Conservation (phyloP, 2,329 filamentous ascomycete genomes). For the Neofusicoccum cordaticola region DNA sequence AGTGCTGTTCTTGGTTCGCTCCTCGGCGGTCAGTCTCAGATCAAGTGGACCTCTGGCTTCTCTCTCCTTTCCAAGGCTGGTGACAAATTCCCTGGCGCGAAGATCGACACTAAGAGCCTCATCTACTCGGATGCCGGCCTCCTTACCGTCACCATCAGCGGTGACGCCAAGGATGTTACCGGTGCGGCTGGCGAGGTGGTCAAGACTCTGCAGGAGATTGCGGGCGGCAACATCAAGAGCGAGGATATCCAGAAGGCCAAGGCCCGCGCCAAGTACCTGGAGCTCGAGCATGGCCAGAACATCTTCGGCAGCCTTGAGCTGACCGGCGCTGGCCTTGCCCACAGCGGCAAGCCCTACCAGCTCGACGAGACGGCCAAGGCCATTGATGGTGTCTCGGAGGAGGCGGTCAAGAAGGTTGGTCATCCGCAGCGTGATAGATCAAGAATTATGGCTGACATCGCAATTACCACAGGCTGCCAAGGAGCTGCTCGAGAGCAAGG, state of each 20-base stretch:
- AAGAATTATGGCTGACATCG: conserved; percentile 22
- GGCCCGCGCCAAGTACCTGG: conserved; percentile 89
- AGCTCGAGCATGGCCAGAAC: conserved; percentile 77
- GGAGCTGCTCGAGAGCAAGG: conserved; percentile 81
- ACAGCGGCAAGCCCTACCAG: conserved; percentile 79
- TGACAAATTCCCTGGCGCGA: conserved; percentile 62
- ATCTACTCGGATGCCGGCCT: conserved; percentile 94
- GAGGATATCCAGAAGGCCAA: conserved; percentile 91
- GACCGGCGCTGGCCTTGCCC: conserved; percentile 79
- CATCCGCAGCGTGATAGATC: conserved; percentile 5
- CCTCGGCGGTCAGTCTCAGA: conserved; percentile 82
- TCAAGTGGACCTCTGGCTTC: conserved; percentile 96
- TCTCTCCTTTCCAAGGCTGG: conserved; percentile 81
- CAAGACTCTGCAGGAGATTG: conserved; percentile 77
- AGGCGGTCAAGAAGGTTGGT: conserved; percentile 82
- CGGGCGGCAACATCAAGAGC: conserved; percentile 69
- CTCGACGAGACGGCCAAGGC: conserved; percentile 74
- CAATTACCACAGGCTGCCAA: conserved; percentile 68
- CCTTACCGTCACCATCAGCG: conserved; percentile 76
- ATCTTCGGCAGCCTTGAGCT: conserved; percentile 74
- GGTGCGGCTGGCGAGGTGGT: conserved; percentile 73
- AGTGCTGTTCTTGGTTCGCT: conserved; percentile 82
- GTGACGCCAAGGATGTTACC: conserved; percentile 69
- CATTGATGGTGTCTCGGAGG: conserved; percentile 76
- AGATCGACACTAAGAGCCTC: conserved; percentile 71